Conservation (phyloP, 257 asterid genomes). For the Salvia hispanica region DNA sequence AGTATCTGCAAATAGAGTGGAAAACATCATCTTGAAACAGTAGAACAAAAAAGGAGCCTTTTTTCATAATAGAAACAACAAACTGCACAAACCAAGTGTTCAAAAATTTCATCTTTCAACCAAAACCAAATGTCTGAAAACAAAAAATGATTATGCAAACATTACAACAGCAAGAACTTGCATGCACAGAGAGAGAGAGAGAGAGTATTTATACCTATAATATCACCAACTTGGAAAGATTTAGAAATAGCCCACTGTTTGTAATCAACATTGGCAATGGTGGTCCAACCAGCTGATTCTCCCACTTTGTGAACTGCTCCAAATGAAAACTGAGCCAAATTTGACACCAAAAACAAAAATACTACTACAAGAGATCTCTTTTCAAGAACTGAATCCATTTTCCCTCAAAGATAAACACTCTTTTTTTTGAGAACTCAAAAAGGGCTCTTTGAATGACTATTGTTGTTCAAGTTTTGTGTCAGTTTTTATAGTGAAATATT, state of each 20-base stretch:
- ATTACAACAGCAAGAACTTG: neutral
- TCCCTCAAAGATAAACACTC: neutral
- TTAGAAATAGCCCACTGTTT: constrained; percentile 62
- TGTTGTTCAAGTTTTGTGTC: constrained; percentile 24
- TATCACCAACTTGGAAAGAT: constrained; percentile 64
- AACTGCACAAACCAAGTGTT: neutral
- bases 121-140: neutral
- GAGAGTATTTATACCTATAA: constrained; percentile 42
- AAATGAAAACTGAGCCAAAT: constrained; percentile 20
- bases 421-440: constrained; percentile 26
- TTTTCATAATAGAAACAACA: neutral
- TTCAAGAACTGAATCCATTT: constrained; percentile 25
- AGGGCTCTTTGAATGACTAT: neutral
- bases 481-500: constrained; percentile 33
- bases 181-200: constrained; percentile 7
- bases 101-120: neutral
- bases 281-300: constrained; percentile 86
- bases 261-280: constrained; percentile 70
- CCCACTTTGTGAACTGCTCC: constrained; percentile 69
- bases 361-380: constrained; percentile 24
- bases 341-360: constrained; percentile 19
- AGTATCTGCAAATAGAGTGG: too few species aligned
- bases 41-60: neutral
- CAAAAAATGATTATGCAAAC: neutral
- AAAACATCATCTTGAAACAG: too few species aligned